Conservation (phyloP, 139 green algal genomes). For the Coelastrella sp. region DNA sequence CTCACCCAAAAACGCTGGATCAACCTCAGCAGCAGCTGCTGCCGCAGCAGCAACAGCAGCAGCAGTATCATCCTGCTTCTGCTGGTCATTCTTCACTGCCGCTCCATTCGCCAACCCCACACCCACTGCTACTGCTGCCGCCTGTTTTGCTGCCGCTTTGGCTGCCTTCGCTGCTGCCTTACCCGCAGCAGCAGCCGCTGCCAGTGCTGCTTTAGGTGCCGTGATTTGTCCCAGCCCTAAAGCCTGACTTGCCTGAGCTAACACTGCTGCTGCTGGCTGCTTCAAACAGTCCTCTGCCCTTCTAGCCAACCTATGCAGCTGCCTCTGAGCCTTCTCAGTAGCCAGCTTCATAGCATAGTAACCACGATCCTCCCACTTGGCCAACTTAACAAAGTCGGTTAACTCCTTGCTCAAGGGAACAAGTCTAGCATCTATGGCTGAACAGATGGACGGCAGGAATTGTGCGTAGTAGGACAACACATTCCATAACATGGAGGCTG, state of each 20-base stretch:
- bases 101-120: conserved; percentile 37
- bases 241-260: conserved; percentile 52
- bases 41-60: conserved; percentile 22
- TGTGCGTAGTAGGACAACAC: conserved; percentile 87
- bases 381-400: conserved; percentile 92
- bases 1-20: conserved; percentile 14
- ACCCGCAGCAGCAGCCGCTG: conserved; percentile 24
- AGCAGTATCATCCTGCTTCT: not conserved
- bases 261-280: conserved; percentile 64
- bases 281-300: conserved; percentile 67
- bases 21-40: conserved; percentile 29
- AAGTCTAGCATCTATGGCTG: conserved; percentile 66
- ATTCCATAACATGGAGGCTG: conserved; percentile 67
- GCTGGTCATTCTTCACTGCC: conserved; percentile 34
- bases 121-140: not conserved
- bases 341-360: conserved; percentile 88
- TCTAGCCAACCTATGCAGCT: conserved; percentile 82
- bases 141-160: not conserved
- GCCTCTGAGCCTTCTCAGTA: conserved; percentile 89
- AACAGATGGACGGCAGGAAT: conserved; percentile 73
- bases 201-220: conserved; percentile 48
- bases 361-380: conserved; percentile 98
- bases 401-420: conserved; percentile 88
- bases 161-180: conserved; percentile 32
- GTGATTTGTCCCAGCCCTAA: conserved; percentile 68